Conservation (phyloP, 2,329 filamentous ascomycete species). For the Cryphonectria naterciae region DNA sequence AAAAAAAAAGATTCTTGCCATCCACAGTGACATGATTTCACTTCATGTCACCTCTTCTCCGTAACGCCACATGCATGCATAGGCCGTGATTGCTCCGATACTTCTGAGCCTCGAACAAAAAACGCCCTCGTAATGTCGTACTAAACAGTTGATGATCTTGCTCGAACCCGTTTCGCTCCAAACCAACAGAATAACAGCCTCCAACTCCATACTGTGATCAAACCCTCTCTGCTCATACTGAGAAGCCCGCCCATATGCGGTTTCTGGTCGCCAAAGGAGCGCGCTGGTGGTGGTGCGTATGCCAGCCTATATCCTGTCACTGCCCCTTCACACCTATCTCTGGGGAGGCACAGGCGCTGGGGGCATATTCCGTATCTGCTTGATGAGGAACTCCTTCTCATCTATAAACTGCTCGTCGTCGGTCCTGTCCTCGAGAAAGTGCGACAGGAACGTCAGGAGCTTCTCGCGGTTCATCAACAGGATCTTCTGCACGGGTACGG, state of each 20-base stretch:
- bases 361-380: slow-evolving; percentile 80
- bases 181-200: slow-evolving; percentile 8
- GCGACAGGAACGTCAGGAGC: slow-evolving; percentile 83
- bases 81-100: slow-evolving; percentile 26
- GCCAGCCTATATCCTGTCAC: slow-evolving; percentile 5
- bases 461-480: slow-evolving; percentile 95
- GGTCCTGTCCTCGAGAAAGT: slow-evolving; percentile 90
- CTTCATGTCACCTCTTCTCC: slow-evolving; percentile 17
- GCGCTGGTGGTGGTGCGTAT: slow-evolving; percentile 21
- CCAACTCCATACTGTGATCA: slow-evolving; percentile 21
- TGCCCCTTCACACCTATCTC: slow-evolving; percentile 38
- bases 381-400: slow-evolving; percentile 95
- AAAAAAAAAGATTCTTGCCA: slow-evolving; percentile 8
- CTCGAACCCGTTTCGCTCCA: slow-evolving; percentile 1
- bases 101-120: slow-evolving; percentile 22
- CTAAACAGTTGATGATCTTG: slow-evolving; percentile 12
- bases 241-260: background rate
- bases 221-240: slow-evolving; percentile 3
- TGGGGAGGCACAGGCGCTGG: slow-evolving; percentile 58
- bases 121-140: slow-evolving; percentile 23
- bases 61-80: slow-evolving; percentile 29
- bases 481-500: slow-evolving; percentile 92
- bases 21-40: slow-evolving; percentile 3
- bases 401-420: slow-evolving; percentile 99
- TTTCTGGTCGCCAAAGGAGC: too few relatives aligned